Evolutionary conservation across 495 filamentous ascomycete species (phyloP).

Genomic region (Podospora sp.): DNA sequence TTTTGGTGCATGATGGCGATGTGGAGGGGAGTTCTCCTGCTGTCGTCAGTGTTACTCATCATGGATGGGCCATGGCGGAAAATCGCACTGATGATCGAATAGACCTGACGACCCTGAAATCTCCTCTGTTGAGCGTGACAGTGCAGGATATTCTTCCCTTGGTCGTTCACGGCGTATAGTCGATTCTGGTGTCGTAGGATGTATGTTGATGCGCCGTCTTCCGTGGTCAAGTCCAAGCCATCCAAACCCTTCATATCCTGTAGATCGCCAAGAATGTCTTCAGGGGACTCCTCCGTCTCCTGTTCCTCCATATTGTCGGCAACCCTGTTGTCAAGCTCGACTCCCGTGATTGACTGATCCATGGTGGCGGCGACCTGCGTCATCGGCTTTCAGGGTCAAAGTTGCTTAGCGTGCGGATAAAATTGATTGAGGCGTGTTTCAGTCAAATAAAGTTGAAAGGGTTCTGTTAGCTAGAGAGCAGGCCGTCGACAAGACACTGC

Average conservation of each 20-base stretch:
- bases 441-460: no score
- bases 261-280: neutral
- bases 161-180: neutral
- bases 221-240: neutral
- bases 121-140: neutral
- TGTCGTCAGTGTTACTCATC: neutral
- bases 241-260: neutral
- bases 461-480: no score
- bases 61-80: neutral
- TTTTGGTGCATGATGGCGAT: neutral
- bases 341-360: neutral
- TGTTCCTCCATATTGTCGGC: neutral
- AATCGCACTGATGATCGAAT: neutral
- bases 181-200: neutral
- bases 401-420: no score
- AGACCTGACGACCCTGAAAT: neutral
- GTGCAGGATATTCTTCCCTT: neutral
- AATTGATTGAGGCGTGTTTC: no score
- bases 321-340: neutral
- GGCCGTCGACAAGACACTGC: no score
- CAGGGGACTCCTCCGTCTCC: neutral
- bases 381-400: no score
- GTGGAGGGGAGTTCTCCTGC: neutral
- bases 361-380: no score
- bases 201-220: neutral